phyloP scores from a whole-genome alignment of 805 yeast species.

The Candida germanica region DNA sequence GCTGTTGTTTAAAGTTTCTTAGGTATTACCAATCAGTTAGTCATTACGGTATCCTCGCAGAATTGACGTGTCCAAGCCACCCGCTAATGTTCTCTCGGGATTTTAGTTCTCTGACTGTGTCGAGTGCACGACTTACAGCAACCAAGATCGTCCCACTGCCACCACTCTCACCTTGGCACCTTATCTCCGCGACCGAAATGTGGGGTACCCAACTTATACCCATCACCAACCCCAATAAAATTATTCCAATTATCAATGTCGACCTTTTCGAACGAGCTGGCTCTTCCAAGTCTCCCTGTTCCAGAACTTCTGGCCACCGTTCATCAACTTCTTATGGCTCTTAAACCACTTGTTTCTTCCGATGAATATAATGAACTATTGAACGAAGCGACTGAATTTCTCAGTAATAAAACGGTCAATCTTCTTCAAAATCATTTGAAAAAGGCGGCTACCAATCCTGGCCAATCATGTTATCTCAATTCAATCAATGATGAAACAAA shows the following conservation, averaged over 20 bases:
- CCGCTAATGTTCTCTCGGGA: too few species aligned
- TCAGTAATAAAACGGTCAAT: conserved; percentile 38
- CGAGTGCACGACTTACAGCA: too few species aligned
- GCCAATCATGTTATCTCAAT: conserved; percentile 51
- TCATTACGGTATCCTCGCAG: too few species aligned
- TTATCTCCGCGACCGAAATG: too few species aligned
- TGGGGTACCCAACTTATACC: not conserved
- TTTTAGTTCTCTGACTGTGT: too few species aligned
- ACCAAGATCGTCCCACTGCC: too few species aligned
- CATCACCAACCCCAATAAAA: not conserved
- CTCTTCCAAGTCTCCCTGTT: conserved; percentile 58
- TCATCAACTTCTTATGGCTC: conserved; percentile 49
- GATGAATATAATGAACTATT: conserved; percentile 50
- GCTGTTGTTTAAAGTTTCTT: too few species aligned
- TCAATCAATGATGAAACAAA: conserved; percentile 47
- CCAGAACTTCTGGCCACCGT: conserved; percentile 54
- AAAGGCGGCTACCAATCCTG: conserved; percentile 40
- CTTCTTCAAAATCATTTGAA: conserved; percentile 53
- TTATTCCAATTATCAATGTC: conserved; percentile 1
- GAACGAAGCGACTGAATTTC: conserved; percentile 44
- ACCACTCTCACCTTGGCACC: too few species aligned
- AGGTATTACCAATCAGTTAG: too few species aligned
- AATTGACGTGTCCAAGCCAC: too few species aligned
- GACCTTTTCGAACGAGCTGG: conserved; percentile 41
- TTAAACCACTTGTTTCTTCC: conserved; percentile 56